Percentiles rank a stretch among this genome's conserved stretches.
phyloP scores from a whole-genome alignment of 306 rosid species.

The Albizia julibrissin region DNA sequence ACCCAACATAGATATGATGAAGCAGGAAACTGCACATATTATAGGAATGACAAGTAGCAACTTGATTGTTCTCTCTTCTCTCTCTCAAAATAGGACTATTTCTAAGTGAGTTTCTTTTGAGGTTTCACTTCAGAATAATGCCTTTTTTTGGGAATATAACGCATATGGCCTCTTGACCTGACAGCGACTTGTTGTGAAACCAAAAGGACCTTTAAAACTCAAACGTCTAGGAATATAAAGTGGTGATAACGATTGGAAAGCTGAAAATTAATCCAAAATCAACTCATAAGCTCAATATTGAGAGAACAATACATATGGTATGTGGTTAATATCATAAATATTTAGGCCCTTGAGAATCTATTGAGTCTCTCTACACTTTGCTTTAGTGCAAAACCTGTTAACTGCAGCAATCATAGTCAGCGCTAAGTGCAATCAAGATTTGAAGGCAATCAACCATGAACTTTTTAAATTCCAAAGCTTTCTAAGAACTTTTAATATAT shows the following conservation, averaged over 20 bases:
- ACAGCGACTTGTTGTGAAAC: neutral
- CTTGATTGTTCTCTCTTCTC: neutral
- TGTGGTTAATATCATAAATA: neutral
- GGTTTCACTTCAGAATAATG: neutral
- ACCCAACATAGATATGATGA: constrained; percentile 2
- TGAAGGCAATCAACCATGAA: neutral
- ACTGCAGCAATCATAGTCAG: neutral
- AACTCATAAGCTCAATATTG: constrained; percentile 3
- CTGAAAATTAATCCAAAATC: neutral
- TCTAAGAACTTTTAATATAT: neutral
- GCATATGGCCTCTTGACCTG: neutral
- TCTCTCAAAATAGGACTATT: neutral
- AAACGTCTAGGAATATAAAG: neutral
- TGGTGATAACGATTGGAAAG: neutral
- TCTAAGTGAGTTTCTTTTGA: neutral
- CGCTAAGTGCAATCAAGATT: neutral
- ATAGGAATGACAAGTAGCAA: constrained; percentile 4
- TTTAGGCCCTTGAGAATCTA: neutral
- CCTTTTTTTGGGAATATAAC: neutral
- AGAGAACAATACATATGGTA: neutral
- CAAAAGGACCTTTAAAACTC: neutral
- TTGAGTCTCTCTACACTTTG: neutral
- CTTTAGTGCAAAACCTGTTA: neutral
- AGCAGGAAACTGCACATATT: constrained; percentile 1
- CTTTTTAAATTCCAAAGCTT: neutral